A percentile compares a stretch with the other conserved stretches of the same genome.
phyloP scores from a whole-genome alignment of 495 filamentous ascomycete genomes.

The Lophiotrema nucula region DNA sequence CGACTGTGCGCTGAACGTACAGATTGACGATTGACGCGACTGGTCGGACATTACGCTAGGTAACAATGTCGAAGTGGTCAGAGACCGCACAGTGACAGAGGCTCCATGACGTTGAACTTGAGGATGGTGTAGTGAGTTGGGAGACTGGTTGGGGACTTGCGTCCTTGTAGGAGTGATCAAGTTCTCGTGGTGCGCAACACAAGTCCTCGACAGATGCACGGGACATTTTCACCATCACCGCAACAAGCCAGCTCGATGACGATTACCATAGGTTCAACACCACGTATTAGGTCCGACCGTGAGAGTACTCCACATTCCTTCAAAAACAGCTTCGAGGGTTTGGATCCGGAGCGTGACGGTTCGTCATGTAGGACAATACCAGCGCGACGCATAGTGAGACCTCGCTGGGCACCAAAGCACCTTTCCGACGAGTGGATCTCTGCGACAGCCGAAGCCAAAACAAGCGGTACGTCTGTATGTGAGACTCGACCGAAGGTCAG shows the following conservation, averaged over 20 bases:
- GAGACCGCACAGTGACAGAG: conserved; percentile 31
- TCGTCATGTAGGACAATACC: conserved; percentile 24
- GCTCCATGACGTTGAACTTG: conserved; percentile 29
- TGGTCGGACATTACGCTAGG: conserved; percentile 37
- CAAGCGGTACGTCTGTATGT: conserved; percentile 37
- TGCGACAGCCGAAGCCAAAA: conserved; percentile 14
- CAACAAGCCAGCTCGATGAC: conserved; percentile 1
- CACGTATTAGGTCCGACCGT: conserved; percentile 23
- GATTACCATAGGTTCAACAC: conserved; percentile 5
- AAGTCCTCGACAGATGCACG: conserved; percentile 30
- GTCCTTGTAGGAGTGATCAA: conserved; percentile 33
- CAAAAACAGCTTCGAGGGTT: conserved; percentile 12
- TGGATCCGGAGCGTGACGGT: conserved; percentile 34
- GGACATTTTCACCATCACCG: conserved; percentile 32
- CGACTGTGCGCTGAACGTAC: conserved; percentile 30
- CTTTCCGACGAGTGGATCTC: conserved; percentile 41
- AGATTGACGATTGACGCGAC: conserved; percentile 42
- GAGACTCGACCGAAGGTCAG: conserved; percentile 29
- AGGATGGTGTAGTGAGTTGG: conserved; percentile 25
- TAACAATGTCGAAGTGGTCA: conserved; percentile 28
- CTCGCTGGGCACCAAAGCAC: conserved; percentile 34
- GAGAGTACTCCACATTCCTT: not conserved
- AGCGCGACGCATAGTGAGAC: conserved; percentile 19
- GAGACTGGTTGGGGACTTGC: conserved; percentile 33
- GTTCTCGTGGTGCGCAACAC: not conserved